Evolutionary conservation across 2,329 filamentous ascomycete genomes (phyloP).

Genomic region (Penicillium sp.): DNA sequence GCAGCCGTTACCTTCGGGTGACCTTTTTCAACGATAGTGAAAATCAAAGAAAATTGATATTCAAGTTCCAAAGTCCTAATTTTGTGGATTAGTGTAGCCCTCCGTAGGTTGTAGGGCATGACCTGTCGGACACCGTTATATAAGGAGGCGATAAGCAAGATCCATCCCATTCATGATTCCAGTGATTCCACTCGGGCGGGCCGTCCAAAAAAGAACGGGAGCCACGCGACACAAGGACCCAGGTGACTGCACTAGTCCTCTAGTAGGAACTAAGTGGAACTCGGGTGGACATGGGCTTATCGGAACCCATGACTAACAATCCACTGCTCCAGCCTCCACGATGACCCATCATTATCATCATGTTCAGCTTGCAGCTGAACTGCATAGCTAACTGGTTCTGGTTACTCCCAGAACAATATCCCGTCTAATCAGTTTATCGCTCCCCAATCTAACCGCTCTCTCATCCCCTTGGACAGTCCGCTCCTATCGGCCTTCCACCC

Average conservation of each 20-base stretch:
- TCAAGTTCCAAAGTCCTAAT: background rate
- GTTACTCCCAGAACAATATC: too few relatives aligned
- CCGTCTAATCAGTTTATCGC: too few relatives aligned
- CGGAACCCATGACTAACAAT: background rate
- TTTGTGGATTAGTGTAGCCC: background rate
- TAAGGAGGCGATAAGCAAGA: background rate
- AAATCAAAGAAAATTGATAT: conserved; percentile 1
- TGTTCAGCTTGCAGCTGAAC: too few relatives aligned
- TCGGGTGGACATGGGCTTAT: background rate
- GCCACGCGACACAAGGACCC: background rate
- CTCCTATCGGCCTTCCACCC: too few relatives aligned
- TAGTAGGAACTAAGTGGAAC: too few relatives aligned
- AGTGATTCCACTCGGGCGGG: background rate
- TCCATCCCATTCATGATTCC: too few relatives aligned
- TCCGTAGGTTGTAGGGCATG: background rate
- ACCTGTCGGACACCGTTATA: background rate
- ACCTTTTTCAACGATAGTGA: conserved; percentile 24
- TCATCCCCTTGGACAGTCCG: too few relatives aligned
- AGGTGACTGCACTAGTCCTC: too few relatives aligned
- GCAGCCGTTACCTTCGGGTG: conserved; percentile 38
- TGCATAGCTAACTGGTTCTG: too few relatives aligned
- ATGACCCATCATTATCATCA: too few relatives aligned
- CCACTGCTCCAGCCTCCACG: background rate
- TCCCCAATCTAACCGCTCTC: too few relatives aligned
- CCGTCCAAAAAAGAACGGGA: background rate